Evolutionary conservation across 768 basidiomycete species (phyloP), one percentile per base, ranked within the genome.

Genomic region (Macrolepiota dolichaula): DNA sequence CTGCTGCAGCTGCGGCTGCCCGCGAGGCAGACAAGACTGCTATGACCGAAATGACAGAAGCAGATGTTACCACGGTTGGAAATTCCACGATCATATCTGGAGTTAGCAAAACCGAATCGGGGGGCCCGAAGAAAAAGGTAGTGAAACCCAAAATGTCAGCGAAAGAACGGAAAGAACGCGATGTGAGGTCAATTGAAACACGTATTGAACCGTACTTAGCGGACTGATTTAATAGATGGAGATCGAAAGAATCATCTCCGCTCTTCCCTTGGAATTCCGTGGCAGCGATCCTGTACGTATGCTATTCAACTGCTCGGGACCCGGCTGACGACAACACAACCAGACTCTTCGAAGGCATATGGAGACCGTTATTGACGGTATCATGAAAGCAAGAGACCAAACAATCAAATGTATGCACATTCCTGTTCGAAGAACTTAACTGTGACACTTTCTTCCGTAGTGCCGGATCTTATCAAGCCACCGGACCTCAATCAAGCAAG

Each of bases 401-500:
- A 88, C 86, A 11, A 75, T 91, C 24, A 90, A 85, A 73, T 72
- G 88, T 91, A 66, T 56, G 80, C 71, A n/a, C n/a, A 61, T 11
- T 35, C 51, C 40, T 38, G 51, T 36, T 50, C 22, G 25, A 13
- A 36, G 27, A 24, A 7, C 17, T n/a, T 15, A 11, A 38, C 56
- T 35, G 51, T 46, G 5, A 54, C 17, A 38, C 10, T 37, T 13
- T 38, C 17, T 55, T 40, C 22, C 25, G 15, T 67, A 96, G 94
- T 96, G 24, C 74, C 82, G 32, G 91, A 93, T 59, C 79, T 96
- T 57, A 82, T 95, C 66, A 81, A 79, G 44, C 86, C 86, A 1
- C 92, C 93, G 0, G 91, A 94, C 64, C 81, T 96, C 38, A 92
- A 88, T 55, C 94, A 96, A 76, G 90, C 94, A 7, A 82, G 91